These are phyloP conservation scores for Linnemannia exigua DNA, from an alignment of 192 early-diverging fungal species.

Conservation along the genomic window DNA sequence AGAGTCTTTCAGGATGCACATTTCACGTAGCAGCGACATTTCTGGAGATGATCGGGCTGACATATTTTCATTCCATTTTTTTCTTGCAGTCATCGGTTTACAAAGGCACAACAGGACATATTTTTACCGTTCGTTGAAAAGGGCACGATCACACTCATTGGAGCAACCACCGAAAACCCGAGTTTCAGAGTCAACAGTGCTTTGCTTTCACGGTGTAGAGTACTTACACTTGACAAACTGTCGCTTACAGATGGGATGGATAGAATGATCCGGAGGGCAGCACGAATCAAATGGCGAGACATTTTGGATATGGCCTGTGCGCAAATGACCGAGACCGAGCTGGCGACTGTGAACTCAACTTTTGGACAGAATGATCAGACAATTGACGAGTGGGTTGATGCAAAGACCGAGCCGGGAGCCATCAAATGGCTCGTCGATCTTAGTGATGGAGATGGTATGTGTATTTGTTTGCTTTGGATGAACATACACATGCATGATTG, in stretches of 20 bases:
- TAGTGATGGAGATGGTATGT: conserved; percentile 84
- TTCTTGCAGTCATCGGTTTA: conserved; percentile 79
- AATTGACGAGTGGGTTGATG: conserved; percentile 24
- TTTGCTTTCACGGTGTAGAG: conserved; percentile 82
- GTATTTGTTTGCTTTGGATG: background rate
- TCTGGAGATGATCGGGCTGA: background rate
- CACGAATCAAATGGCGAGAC: conserved; percentile 64
- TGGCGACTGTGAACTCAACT: background rate
- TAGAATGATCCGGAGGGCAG: conserved; percentile 72
- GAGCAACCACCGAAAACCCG: conserved; percentile 87
- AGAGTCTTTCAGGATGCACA: background rate
- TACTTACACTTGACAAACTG: conserved; percentile 82
- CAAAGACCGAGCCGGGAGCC: conserved; percentile 52
- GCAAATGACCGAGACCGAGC: conserved; percentile 34
- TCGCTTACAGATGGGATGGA: conserved; percentile 67
- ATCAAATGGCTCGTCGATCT: conserved; percentile 69
- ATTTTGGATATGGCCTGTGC: conserved; percentile 33
- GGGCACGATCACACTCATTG: conserved; percentile 77
- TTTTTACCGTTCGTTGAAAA: conserved; percentile 86
- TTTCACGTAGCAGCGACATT: background rate
- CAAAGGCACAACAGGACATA: conserved; percentile 89
- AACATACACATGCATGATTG: background rate
- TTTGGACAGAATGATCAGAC: conserved; percentile 20
- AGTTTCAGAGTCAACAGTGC: conserved; percentile 89
- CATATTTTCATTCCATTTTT: background rate